phyloP scores from a whole-genome alignment of 2,329 filamentous ascomycete species.

The Erysiphe neolycopersici region DNA sequence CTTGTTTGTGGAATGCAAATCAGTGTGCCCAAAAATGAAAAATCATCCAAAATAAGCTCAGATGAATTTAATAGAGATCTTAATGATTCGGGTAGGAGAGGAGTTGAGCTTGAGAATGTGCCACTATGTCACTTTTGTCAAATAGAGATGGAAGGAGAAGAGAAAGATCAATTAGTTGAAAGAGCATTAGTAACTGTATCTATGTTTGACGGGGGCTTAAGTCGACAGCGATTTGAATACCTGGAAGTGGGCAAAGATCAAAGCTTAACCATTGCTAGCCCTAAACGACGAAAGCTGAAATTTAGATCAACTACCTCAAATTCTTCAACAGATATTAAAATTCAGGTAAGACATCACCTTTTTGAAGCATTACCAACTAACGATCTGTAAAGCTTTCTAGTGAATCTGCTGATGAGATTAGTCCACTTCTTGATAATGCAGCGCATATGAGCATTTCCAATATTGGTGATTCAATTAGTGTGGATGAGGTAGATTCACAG shows the following conservation, averaged over 20 bases:
- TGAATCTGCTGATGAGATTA: too few species aligned
- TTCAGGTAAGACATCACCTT: too few species aligned
- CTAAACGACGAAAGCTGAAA: too few species aligned
- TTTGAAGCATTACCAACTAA: too few species aligned
- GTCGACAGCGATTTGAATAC: slow-evolving; percentile 18
- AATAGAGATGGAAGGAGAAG: slow-evolving; percentile 13
- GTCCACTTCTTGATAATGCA: too few species aligned
- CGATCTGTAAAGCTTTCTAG: too few species aligned
- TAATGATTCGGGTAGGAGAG: slow-evolving; percentile 3
- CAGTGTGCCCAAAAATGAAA: slow-evolving; percentile 6
- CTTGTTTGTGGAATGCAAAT: slow-evolving; percentile 22
- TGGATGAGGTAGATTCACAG: too few species aligned
- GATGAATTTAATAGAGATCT: neutral
- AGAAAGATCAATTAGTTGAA: slow-evolving; percentile 14
- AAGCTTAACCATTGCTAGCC: neutral
- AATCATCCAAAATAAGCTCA: neutral
- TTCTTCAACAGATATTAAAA: too few species aligned
- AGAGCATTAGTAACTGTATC: slow-evolving; percentile 20
- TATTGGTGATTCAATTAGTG: too few species aligned
- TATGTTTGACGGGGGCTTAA: slow-evolving; percentile 20
- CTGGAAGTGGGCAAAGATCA: neutral
- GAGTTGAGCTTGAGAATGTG: slow-evolving; percentile 19
- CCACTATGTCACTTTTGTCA: slow-evolving; percentile 24
- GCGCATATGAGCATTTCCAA: too few species aligned
- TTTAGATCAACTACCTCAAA: too few species aligned